phyloP scores from a whole-genome alignment of 371 early-diverging fungal species.

The Vairimorpha necatrix region DNA sequence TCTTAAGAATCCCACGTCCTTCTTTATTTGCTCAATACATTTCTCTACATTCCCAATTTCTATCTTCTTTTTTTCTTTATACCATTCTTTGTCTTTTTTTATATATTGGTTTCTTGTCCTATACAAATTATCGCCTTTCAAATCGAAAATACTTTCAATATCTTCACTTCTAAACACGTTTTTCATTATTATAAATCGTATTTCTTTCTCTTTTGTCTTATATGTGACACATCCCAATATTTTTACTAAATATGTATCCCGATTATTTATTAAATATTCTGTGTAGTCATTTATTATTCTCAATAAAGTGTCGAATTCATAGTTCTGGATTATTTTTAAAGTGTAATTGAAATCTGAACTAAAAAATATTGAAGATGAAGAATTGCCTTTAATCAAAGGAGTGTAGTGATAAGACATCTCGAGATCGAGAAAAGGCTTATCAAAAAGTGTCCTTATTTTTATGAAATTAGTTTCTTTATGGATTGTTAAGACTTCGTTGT shows the following conservation, averaged over 20 bases:
- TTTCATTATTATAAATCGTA: conserved; percentile 55
- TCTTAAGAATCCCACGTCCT: conserved; percentile 46
- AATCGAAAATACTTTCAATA: conserved; percentile 39
- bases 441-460: neutral
- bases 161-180: conserved; percentile 29
- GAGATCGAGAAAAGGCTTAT: neutral
- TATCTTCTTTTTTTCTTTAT: conserved; percentile 15
- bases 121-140: conserved; percentile 50
- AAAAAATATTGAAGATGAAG: conserved; percentile 44
- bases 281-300: conserved; percentile 26
- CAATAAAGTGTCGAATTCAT: conserved; percentile 30
- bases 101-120: conserved; percentile 18
- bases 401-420: conserved; percentile 12
- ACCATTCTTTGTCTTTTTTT: conserved; percentile 46
- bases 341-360: conserved; percentile 38
- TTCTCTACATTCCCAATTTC: neutral
- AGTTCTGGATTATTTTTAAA: conserved; percentile 48
- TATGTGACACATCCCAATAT: conserved; percentile 31
- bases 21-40: conserved; percentile 22
- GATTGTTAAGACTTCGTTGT: neutral
- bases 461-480: conserved; percentile 11
- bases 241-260: conserved; percentile 24
- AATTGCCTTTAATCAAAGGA: conserved; percentile 37
- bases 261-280: conserved; percentile 23
- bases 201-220: neutral